Evolutionary conservation across 2,329 filamentous ascomycete genomes (phyloP).

Genomic region (Amphichorda felina): DNA sequence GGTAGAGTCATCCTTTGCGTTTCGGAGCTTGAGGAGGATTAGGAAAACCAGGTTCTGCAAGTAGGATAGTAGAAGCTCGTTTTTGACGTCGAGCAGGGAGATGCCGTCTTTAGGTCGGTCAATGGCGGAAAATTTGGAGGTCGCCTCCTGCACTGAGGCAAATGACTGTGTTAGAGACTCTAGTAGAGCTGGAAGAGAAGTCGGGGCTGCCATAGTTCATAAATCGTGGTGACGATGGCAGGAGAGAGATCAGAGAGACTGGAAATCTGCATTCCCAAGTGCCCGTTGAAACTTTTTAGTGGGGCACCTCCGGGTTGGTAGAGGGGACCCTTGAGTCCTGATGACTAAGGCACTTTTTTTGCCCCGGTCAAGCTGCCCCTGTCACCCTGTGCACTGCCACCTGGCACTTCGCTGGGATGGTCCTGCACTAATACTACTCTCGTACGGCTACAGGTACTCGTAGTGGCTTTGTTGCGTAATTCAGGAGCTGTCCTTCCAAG

Average conservation of each 20-base stretch:
- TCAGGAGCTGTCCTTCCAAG: too few relatives aligned
- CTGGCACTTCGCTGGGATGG: too few relatives aligned
- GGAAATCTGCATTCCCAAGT: background rate
- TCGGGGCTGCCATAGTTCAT: slow-evolving; percentile 32
- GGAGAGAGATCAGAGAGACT: background rate
- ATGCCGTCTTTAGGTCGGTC: slow-evolving; percentile 76
- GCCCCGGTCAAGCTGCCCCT: too few relatives aligned
- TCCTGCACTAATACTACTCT: too few relatives aligned
- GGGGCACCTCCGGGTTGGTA: too few relatives aligned
- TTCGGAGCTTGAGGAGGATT: slow-evolving; percentile 68
- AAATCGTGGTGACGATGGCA: background rate
- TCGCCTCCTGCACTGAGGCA: slow-evolving; percentile 52
- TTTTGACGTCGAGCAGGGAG: slow-evolving; percentile 89
- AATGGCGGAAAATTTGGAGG: slow-evolving; percentile 49
- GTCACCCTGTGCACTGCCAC: too few relatives aligned
- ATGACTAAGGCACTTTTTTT: too few relatives aligned
- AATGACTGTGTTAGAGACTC: slow-evolving; percentile 46
- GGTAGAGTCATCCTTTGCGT: slow-evolving; percentile 21
- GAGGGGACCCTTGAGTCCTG: too few relatives aligned
- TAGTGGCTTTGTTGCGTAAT: too few relatives aligned
- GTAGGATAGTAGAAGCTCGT: slow-evolving; percentile 93
- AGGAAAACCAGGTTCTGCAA: slow-evolving; percentile 88
- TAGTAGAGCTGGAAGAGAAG: slow-evolving; percentile 35
- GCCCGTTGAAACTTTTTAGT: slow-evolving; percentile 15
- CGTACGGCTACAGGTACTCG: too few relatives aligned